A percentile compares a stretch with the other conserved stretches of the same genome.
phyloP scores from a whole-genome alignment of 1,139 yeast genomes.

The Yamadazyma conglobata region DNA sequence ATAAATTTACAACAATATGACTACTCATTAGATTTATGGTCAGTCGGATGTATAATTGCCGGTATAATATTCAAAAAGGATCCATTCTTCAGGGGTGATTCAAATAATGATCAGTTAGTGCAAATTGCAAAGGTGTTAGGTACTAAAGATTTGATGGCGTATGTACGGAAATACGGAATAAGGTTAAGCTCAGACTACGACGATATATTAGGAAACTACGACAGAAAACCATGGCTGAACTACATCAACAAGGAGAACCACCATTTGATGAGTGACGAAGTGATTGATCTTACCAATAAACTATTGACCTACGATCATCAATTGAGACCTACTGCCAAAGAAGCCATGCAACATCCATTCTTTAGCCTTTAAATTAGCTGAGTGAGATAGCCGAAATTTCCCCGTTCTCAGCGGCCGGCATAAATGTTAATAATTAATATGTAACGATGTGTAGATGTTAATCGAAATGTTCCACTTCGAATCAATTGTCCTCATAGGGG shows the following conservation, averaged over 20 bases:
- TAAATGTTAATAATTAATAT: no score
- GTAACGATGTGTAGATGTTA: no score
- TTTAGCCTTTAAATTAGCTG: constrained; percentile 46
- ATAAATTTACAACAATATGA: constrained; percentile 75
- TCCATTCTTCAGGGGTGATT: constrained; percentile 76
- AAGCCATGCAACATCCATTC: constrained; percentile 74
- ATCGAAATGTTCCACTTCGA: no score
- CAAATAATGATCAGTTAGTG: constrained; percentile 75
- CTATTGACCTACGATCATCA: constrained; percentile 91
- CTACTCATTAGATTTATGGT: constrained; percentile 77
- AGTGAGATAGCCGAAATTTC: neutral
- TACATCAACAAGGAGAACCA: constrained; percentile 75
- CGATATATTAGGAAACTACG: constrained; percentile 60
- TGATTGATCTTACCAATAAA: constrained; percentile 79
- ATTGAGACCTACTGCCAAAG: constrained; percentile 88
- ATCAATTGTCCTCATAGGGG: no score
- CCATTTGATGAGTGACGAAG: constrained; percentile 63
- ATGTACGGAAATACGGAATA: constrained; percentile 59
- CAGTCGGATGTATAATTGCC: constrained; percentile 78
- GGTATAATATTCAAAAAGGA: constrained; percentile 74
- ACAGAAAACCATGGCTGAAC: constrained; percentile 83
- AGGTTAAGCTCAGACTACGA: constrained; percentile 65
- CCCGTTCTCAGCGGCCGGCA: no score
- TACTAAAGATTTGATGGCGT: constrained; percentile 60
- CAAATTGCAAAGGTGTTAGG: constrained; percentile 77